phyloP scores from a whole-genome alignment of 257 asterid genomes.

The Nicotiana otophora region DNA sequence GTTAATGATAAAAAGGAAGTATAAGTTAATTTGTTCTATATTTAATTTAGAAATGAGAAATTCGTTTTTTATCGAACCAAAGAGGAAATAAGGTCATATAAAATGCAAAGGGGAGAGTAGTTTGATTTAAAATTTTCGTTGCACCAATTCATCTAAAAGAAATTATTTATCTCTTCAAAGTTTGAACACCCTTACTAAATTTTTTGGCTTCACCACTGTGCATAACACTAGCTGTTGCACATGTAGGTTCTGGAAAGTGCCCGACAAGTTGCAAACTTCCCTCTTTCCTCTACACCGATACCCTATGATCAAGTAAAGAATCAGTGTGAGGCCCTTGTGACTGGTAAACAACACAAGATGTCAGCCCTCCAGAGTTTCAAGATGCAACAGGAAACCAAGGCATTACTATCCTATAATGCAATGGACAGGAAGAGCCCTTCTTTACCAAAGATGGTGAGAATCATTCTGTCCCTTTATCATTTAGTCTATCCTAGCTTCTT shows the following conservation, averaged over 20 bases:
- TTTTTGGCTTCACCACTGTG: no score
- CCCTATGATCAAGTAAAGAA: slow-evolving; percentile 48
- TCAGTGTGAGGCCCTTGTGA: slow-evolving; percentile 48
- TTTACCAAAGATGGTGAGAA: slow-evolving; percentile 21
- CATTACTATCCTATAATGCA: slow-evolving; percentile 18
- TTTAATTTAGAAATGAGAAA: no score
- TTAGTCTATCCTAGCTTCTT: neutral
- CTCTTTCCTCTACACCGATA: slow-evolving; percentile 35
- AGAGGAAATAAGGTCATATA: no score
- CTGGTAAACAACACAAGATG: slow-evolving; percentile 46
- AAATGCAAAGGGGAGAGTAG: no score
- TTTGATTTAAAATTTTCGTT: no score
- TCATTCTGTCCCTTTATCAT: slow-evolving; percentile 1
- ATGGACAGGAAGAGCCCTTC: slow-evolving; percentile 13
- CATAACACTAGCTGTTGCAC: neutral
- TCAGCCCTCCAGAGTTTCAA: slow-evolving; percentile 41
- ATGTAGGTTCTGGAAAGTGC: slow-evolving; percentile 44
- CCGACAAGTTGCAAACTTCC: slow-evolving; percentile 40
- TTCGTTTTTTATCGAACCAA: no score
- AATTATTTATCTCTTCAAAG: no score
- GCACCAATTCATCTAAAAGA: no score
- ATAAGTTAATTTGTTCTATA: no score
- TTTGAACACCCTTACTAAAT: no score
- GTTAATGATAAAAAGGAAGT: no score
- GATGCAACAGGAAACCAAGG: slow-evolving; percentile 32